These are phyloP conservation scores for Cryptococcus sp. DNA, from an alignment of 1,284 basidiomycete genomes.

Conservation along the genomic window DNA sequence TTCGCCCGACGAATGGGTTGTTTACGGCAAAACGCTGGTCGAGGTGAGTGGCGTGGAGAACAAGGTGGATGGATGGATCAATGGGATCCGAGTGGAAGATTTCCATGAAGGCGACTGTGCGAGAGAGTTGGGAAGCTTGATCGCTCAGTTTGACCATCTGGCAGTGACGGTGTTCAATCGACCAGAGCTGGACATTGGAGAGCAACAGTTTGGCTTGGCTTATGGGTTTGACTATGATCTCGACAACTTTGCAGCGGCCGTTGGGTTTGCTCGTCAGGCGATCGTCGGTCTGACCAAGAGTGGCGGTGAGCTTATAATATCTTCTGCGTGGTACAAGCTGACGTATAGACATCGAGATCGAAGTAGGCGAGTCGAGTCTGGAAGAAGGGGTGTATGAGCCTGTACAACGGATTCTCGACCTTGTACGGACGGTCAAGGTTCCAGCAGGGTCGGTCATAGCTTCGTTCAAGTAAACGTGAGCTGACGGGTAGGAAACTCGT, in stretches of 20 bases:
- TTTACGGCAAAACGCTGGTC: constrained; percentile 71
- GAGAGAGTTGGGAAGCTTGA: constrained; percentile 76
- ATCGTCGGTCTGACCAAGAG: constrained; percentile 68
- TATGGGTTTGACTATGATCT: constrained; percentile 78
- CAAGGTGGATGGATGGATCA: constrained; percentile 84
- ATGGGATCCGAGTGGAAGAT: constrained; percentile 73
- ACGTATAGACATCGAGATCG: constrained; percentile 61
- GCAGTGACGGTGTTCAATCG: constrained; percentile 75
- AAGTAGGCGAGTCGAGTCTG: constrained; percentile 66
- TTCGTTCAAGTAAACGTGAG: neutral
- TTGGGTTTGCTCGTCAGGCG: constrained; percentile 78
- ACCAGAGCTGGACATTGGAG: constrained; percentile 76
- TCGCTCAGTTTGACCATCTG: constrained; percentile 85
- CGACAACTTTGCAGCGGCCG: constrained; percentile 83
- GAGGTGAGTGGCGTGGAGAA: constrained; percentile 86
- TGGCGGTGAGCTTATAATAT: constrained; percentile 55
- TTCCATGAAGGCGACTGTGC: constrained; percentile 90
- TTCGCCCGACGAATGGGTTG: constrained; percentile 74
- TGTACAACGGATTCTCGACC: constrained; percentile 70
- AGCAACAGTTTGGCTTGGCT: constrained; percentile 78
- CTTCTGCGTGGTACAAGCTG: constrained; percentile 1
- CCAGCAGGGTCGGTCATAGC: constrained; percentile 61
- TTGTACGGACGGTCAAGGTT: constrained; percentile 71
- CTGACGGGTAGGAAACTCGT: constrained; percentile 64
- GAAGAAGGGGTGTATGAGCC: constrained; percentile 70